Evolutionary conservation across 495 filamentous ascomycete species (phyloP).

Genomic region (Antarctomyces pellizariae): DNA sequence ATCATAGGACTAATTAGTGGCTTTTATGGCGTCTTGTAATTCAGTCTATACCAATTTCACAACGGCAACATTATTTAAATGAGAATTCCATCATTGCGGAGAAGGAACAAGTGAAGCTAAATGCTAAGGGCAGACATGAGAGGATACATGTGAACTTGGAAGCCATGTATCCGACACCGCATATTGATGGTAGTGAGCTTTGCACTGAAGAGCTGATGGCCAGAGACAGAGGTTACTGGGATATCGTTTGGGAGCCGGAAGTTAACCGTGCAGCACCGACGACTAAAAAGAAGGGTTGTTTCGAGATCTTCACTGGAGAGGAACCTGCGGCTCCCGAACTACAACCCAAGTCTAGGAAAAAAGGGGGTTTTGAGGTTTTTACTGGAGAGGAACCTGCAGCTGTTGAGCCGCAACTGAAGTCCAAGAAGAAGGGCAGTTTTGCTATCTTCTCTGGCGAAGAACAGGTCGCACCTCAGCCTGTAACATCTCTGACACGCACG

Average conservation of each 20-base stretch:
- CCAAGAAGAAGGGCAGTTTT: too few species aligned
- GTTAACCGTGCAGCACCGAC: too few species aligned
- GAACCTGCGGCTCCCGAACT: too few species aligned
- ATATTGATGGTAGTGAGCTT: constrained; percentile 41
- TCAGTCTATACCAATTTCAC: constrained; percentile 26
- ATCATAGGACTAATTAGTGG: constrained; percentile 86
- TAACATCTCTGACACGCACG: too few species aligned
- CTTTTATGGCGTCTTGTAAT: constrained; percentile 34
- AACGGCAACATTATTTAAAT: constrained; percentile 16
- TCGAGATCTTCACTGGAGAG: too few species aligned
- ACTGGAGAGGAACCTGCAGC: too few species aligned
- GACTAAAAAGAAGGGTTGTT: too few species aligned
- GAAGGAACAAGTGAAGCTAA: constrained; percentile 48
- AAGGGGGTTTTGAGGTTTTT: too few species aligned
- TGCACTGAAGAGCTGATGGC: constrained; percentile 87
- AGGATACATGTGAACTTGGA: constrained; percentile 70
- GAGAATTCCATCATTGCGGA: constrained; percentile 23
- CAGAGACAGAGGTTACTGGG: constrained; percentile 51
- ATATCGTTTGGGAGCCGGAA: constrained; percentile 41
- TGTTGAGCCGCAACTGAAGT: too few species aligned
- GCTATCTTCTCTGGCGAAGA: too few species aligned
- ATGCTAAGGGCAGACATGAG: constrained; percentile 57
- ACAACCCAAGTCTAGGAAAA: too few species aligned
- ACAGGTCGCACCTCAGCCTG: too few species aligned
- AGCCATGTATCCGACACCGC: constrained; percentile 55